Evolutionary conservation across 306 rosid species (phyloP).

Genomic region (Pueraria montana): DNA sequence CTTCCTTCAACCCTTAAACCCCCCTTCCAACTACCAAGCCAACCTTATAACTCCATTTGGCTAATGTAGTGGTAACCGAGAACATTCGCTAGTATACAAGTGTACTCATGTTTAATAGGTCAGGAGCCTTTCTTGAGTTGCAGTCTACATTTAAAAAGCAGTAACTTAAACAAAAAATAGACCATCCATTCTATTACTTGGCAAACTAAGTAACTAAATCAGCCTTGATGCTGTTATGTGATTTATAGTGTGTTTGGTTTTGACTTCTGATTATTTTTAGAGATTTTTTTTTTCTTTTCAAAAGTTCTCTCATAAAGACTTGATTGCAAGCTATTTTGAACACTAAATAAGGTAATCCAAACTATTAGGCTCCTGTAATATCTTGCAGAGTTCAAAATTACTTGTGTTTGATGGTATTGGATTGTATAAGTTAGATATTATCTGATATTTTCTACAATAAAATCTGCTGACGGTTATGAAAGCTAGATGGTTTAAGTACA

Average conservation of each 20-base stretch:
- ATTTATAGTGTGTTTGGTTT: no score
- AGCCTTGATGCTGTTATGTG: not conserved
- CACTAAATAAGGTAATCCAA: not conserved
- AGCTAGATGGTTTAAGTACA: not conserved
- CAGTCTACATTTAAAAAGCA: not conserved
- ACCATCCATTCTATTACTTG: not conserved
- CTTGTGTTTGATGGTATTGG: not conserved
- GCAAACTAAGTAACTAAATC: not conserved
- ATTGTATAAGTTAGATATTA: not conserved
- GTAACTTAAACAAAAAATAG: not conserved
- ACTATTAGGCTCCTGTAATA: not conserved
- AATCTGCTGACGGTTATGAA: not conserved
- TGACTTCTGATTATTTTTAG: not conserved
- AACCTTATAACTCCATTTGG: no score
- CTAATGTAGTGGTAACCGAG: constrained; percentile 1
- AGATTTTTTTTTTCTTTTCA: not conserved
- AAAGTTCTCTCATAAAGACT: not conserved
- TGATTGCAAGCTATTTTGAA: not conserved
- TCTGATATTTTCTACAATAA: not conserved
- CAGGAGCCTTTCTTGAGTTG: not conserved
- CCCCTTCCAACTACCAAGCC: no score
- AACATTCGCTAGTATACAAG: not conserved
- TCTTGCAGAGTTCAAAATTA: not conserved
- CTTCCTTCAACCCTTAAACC: no score
- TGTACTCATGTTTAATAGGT: not conserved